Percentiles rank a stretch among this genome's conserved stretches.
Conservation (phyloP, 352 stramenopile genomes). For the Pythium brachiatum region DNA sequence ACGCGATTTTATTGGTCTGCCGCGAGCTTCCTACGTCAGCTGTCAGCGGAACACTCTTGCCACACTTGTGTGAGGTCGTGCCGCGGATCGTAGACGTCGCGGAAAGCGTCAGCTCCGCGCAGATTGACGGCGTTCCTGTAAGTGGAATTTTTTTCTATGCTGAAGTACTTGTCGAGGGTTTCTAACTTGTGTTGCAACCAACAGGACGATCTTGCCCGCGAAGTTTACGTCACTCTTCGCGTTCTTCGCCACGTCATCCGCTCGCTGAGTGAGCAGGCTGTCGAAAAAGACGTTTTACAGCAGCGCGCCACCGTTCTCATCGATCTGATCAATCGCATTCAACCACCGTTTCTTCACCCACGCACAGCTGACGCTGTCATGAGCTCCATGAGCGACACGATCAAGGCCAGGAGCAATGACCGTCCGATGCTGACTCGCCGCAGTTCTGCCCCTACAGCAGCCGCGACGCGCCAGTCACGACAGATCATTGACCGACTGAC, state of each 20-base stretch:
- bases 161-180: no score
- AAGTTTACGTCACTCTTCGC: slow-evolving; percentile 71
- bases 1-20: slow-evolving; percentile 62
- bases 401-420: not conserved
- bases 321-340: slow-evolving; percentile 47
- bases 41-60: slow-evolving; percentile 46
- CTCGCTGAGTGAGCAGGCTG: slow-evolving; percentile 41
- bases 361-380: slow-evolving; percentile 52
- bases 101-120: slow-evolving; percentile 60
- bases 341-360: slow-evolving; percentile 69
- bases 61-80: slow-evolving; percentile 22
- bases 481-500: slow-evolving; percentile 41
- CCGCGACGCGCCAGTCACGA: slow-evolving; percentile 7
- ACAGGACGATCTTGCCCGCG: slow-evolving; percentile 62
- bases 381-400: slow-evolving; percentile 33
- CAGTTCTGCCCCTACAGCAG: slow-evolving; percentile 12
- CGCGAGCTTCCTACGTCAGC: slow-evolving; percentile 51
- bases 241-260: slow-evolving; percentile 62
- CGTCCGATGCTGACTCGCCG: slow-evolving; percentile 9
- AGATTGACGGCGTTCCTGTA: slow-evolving; percentile 71
- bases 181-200: slow-evolving; percentile 1
- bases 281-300: slow-evolving; percentile 54
- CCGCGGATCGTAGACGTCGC: slow-evolving; percentile 59
- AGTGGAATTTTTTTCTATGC: slow-evolving; percentile 14
- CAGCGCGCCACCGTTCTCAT: slow-evolving; percentile 39